Percentiles rank a stretch among this genome's conserved stretches.
Evolutionary conservation across 2,329 filamentous ascomycete species (phyloP).

Genomic region (Fusarium azukiicola): DNA sequence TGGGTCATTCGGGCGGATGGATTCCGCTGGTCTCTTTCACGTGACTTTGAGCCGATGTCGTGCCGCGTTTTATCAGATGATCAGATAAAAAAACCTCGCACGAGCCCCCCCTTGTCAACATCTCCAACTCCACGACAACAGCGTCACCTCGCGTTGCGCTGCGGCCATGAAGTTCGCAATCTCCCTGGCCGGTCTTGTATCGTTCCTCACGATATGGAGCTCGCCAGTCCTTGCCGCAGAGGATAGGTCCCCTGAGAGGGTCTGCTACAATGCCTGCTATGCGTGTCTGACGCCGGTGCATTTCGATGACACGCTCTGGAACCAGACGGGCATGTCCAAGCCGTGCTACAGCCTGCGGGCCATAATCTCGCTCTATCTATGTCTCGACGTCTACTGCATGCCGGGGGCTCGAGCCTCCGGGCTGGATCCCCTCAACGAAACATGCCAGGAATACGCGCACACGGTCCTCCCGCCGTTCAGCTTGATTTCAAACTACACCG

Average conservation of each 20-base stretch:
- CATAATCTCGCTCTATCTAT: slow-evolving; percentile 62
- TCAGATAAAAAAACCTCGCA: slow-evolving; percentile 55
- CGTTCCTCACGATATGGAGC: slow-evolving; percentile 17
- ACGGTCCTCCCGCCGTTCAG: slow-evolving; percentile 59
- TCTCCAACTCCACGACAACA: neutral
- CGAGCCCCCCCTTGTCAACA: slow-evolving; percentile 21
- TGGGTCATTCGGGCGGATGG: neutral
- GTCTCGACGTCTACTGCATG: slow-evolving; percentile 61
- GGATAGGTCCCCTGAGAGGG: slow-evolving; percentile 37
- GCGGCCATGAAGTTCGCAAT: slow-evolving; percentile 43
- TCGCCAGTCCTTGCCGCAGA: neutral
- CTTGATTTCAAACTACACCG: slow-evolving; percentile 61
- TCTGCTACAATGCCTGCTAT: slow-evolving; percentile 61
- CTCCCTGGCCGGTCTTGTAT: slow-evolving; percentile 18
- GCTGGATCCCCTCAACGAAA: slow-evolving; percentile 58
- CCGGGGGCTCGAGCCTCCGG: slow-evolving; percentile 49
- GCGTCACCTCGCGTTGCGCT: too few species aligned
- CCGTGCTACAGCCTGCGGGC: slow-evolving; percentile 57
- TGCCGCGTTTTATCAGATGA: slow-evolving; percentile 53
- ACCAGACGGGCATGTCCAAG: slow-evolving; percentile 42
- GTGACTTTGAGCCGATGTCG: slow-evolving; percentile 27
- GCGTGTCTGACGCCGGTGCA: slow-evolving; percentile 53
- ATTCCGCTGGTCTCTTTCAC: neutral
- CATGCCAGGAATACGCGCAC: slow-evolving; percentile 55
- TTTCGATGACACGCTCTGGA: slow-evolving; percentile 57